Evolutionary conservation across 2,329 filamentous ascomycete species (phyloP).

Genomic region (Sarocladium brachiariae): DNA sequence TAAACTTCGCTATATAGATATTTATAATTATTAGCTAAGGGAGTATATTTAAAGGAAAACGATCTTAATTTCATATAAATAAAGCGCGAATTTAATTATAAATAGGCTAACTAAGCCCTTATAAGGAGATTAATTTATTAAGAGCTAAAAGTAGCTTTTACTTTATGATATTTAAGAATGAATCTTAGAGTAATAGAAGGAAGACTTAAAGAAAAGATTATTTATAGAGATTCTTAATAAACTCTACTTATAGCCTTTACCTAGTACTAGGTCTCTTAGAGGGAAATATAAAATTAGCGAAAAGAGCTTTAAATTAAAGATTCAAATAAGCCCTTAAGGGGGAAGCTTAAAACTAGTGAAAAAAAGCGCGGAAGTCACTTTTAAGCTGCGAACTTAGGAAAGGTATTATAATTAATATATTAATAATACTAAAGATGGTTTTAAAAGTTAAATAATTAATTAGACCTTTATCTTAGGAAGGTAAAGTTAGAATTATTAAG

Average conservation of each 20-base stretch:
- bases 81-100: too few relatives aligned
- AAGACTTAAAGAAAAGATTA: neutral
- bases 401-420: neutral
- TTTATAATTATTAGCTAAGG: neutral
- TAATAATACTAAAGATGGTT: neutral
- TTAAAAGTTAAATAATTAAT: neutral
- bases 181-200: neutral
- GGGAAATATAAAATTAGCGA: neutral
- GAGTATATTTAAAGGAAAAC: neutral
- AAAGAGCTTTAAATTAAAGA: neutral
- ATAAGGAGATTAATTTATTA: neutral
- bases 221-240: neutral
- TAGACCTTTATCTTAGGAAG: too few relatives aligned
- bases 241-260: too few relatives aligned
- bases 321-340: neutral
- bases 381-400: neutral
- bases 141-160: too few relatives aligned
- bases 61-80: too few relatives aligned
- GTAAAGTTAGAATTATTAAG: too few relatives aligned
- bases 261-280: too few relatives aligned
- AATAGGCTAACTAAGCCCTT: neutral
- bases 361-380: too few relatives aligned
- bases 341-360: neutral
- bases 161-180: neutral
- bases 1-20: neutral